Percentiles rank a stretch among this genome's conserved stretches.
These are phyloP conservation scores for Acanthochlamys bracteata DNA, from an alignment of 106 monocot genomes.

Conservation along the genomic window DNA sequence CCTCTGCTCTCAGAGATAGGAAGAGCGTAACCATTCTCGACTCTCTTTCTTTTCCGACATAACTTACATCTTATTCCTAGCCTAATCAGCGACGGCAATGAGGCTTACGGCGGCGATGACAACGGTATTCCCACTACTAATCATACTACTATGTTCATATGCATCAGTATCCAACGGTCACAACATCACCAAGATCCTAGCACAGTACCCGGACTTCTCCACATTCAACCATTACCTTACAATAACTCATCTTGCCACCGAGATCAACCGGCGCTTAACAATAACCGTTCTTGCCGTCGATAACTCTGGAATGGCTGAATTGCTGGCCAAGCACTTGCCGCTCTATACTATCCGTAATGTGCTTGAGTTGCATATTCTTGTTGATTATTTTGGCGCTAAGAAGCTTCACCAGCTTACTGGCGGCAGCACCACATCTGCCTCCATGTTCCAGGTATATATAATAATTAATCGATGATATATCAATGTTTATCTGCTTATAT, in stretches of 20 bases:
- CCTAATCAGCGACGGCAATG: background rate
- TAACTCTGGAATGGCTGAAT: conserved; percentile 41
- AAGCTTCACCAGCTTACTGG: conserved; percentile 51
- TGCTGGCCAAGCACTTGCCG: conserved; percentile 26
- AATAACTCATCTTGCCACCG: conserved; percentile 41
- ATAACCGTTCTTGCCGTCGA: conserved; percentile 65
- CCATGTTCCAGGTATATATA: conserved; percentile 33
- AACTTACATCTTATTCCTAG: too few species aligned
- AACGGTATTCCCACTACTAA: background rate
- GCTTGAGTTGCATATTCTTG: conserved; percentile 45
- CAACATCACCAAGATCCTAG: conserved; percentile 77
- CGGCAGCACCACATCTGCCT: conserved; percentile 33
- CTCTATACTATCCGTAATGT: conserved; percentile 34
- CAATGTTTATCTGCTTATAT: too few species aligned
- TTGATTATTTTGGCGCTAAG: conserved; percentile 55
- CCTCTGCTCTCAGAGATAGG: background rate
- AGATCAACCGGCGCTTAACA: conserved; percentile 54
- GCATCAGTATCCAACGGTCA: conserved; percentile 16
- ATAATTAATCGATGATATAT: too few species aligned
- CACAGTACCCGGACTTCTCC: conserved; percentile 47
- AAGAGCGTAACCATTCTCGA: too few species aligned
- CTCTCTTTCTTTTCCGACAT: too few species aligned
- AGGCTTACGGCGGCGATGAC: background rate
- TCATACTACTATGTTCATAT: background rate
- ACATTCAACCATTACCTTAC: conserved; percentile 70